A percentile compares a stretch with the other conserved stretches of the same genome.
phyloP scores from a whole-genome alignment of 805 yeast genomes.

The Ogataea paradorogensis region DNA sequence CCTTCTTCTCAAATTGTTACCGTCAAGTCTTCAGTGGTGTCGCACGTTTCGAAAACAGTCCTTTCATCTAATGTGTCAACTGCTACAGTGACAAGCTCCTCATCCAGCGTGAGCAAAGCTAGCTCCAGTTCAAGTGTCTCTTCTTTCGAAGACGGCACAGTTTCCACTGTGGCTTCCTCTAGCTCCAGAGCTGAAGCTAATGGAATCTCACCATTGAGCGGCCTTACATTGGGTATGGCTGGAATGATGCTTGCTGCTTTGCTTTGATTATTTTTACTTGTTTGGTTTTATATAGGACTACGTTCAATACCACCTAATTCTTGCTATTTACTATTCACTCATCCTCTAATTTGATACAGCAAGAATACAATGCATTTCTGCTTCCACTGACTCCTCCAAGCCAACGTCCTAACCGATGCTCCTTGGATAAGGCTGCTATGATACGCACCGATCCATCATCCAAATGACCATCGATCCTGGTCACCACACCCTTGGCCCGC shows the following conservation, averaged over 20 bases:
- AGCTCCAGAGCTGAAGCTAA: slow-evolving; percentile 35
- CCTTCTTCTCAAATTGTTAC: slow-evolving; percentile 10
- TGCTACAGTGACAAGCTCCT: slow-evolving; percentile 3
- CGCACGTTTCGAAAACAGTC: slow-evolving; percentile 3
- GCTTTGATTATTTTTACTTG: slow-evolving; percentile 24
- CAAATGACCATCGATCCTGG: slow-evolving; percentile 54
- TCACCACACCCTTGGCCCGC: slow-evolving; percentile 68
- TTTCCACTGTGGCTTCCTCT: slow-evolving; percentile 24
- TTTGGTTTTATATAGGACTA: slow-evolving; percentile 7
- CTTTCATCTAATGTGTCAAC: slow-evolving; percentile 5
- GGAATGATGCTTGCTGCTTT: slow-evolving; percentile 38
- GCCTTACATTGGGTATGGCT: slow-evolving; percentile 33
- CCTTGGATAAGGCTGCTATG: slow-evolving; percentile 72
- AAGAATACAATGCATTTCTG: slow-evolving; percentile 69
- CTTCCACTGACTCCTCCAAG: slow-evolving; percentile 57
- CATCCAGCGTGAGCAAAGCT: slow-evolving; percentile 1
- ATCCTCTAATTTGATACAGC: slow-evolving; percentile 37
- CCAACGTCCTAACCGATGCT: slow-evolving; percentile 91
- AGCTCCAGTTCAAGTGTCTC: slow-evolving; percentile 11
- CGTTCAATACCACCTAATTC: slow-evolving; percentile 10
- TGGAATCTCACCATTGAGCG: slow-evolving; percentile 29
- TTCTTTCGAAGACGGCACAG: slow-evolving; percentile 7
- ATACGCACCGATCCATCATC: slow-evolving; percentile 53
- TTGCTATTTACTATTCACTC: slow-evolving; percentile 5
- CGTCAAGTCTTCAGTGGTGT: not conserved